phyloP scores from a whole-genome alignment of 768 basidiomycete genomes.

The Hemileccinum rubropunctum region DNA sequence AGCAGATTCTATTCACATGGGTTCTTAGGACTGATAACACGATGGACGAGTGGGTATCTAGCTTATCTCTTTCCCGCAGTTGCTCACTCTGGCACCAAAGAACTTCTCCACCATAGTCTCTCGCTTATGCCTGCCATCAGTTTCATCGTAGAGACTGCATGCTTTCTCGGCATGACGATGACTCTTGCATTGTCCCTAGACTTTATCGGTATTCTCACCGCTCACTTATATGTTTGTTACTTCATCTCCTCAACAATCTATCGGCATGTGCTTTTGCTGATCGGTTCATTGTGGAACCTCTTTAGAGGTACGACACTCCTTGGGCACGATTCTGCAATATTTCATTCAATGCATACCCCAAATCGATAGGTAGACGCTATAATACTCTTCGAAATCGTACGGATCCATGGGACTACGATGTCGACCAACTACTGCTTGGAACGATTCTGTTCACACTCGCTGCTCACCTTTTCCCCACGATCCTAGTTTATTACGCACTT shows the following conservation, averaged over 20 bases:
- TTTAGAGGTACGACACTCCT: constrained; percentile 65
- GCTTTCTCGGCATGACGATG: constrained; percentile 56
- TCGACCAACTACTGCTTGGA: constrained; percentile 93
- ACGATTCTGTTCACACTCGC: constrained; percentile 84
- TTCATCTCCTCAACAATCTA: constrained; percentile 60
- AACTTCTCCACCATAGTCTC: constrained; percentile 21
- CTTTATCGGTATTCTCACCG: constrained; percentile 59
- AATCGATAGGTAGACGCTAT: constrained; percentile 70
- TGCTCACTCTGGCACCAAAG: constrained; percentile 8
- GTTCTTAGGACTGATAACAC: constrained; percentile 59
- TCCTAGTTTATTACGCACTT: constrained; percentile 79
- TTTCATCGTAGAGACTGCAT: constrained; percentile 35
- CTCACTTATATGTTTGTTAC: constrained; percentile 73
- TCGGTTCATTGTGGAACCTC: constrained; percentile 79
- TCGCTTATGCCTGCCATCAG: constrained; percentile 24
- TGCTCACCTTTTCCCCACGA: constrained; percentile 81
- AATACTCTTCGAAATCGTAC: constrained; percentile 86
- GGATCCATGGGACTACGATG: constrained; percentile 87
- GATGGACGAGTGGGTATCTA: constrained; percentile 69
- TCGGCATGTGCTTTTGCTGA: constrained; percentile 52
- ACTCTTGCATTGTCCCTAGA: constrained; percentile 67
- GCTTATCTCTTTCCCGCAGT: background rate
- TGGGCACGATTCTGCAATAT: background rate
- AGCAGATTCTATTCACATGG: constrained; percentile 77
- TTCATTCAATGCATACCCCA: background rate